Base-by-base conservation (phyloP, 1,284 basidiomycete genomes). In the Agroathelia rolfsii region DNA sequence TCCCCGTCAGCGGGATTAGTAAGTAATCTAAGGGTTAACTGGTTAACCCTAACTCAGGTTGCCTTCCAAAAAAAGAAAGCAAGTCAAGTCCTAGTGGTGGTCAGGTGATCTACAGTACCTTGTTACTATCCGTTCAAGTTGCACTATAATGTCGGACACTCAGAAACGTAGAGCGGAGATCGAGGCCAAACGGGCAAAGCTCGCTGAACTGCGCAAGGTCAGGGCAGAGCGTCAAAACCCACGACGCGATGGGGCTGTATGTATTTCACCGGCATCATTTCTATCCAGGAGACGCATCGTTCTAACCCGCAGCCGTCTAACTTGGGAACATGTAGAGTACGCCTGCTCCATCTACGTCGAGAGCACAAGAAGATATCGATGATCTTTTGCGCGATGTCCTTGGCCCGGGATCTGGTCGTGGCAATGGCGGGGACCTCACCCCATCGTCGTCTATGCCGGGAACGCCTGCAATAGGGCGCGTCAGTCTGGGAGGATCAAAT, bases 151-250 rank as follows among this genome's bases (percentile, higher is more conserved):
- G 50, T 52, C 51, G 13, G 64, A 66, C 36, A 52, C n/a, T n/a
- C n/a, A n/a, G n/a, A 52, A 58, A 37, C 66, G 80, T 24, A 59
- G 76, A 47, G 72, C 79, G 47, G 92, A 96, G 60, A 87, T 97
- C 41, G 89, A 93, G 58, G 86, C 82, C 24, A 98, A 97, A 60
- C 69, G 81, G 39, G 76, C 78, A 5, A 92, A 90, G 56, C 76
- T 97, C 25, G 87, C 76, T 29, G 87, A 92, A 43, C 66, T 92
- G 18, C 69, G 81, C 39, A 73, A 76, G 48, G 80, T 76, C 24
- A 61, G 86, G 24, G 72, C 73, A 29, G 75, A 81, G 40, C 65
- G 85, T 40, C 71, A 80, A 48, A 69, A 63, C 35, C 66, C 62
- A 35, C 59, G 69, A 44, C 62, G 69, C 35, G 52, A 53, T 20